phyloP scores from a whole-genome alignment of 768 basidiomycete species.

The Kwoniella sp. region DNA sequence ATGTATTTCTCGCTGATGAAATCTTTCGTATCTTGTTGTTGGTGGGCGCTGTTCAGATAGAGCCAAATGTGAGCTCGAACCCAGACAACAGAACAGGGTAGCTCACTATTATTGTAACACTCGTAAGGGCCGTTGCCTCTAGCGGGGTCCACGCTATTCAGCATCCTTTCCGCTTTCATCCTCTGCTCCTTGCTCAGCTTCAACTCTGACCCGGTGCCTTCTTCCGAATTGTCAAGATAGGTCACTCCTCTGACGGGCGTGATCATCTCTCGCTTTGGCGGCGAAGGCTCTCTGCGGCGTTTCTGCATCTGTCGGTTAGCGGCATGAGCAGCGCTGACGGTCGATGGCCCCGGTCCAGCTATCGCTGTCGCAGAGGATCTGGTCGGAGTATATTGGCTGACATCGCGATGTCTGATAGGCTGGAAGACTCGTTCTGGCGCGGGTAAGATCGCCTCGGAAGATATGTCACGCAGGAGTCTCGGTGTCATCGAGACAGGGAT shows the following conservation, averaged over 20 bases:
- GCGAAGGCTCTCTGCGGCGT: neutral
- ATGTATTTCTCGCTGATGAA: slow-evolving; percentile 6
- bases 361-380: neutral
- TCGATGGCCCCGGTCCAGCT: slow-evolving; percentile 10
- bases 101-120: slow-evolving; percentile 34
- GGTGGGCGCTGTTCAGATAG: neutral
- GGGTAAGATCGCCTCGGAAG: slow-evolving; percentile 8
- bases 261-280: slow-evolving; percentile 2
- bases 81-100: no score
- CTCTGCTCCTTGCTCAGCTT: slow-evolving; percentile 30
- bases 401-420: slow-evolving; percentile 12
- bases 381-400: neutral
- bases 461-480: slow-evolving; percentile 1
- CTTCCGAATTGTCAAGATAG: slow-evolving; percentile 24
- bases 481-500: slow-evolving; percentile 16
- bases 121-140: slow-evolving; percentile 32
- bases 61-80: neutral
- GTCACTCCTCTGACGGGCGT: slow-evolving; percentile 19
- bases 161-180: slow-evolving; percentile 29
- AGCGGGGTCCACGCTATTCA: slow-evolving; percentile 29
- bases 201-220: slow-evolving; percentile 28
- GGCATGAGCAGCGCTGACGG: neutral
- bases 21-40: slow-evolving; percentile 16
- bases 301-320: neutral
- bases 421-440: slow-evolving; percentile 12